Base-by-base conservation (phyloP, 768 basidiomycete genomes). In the Boletus edulis region DNA sequence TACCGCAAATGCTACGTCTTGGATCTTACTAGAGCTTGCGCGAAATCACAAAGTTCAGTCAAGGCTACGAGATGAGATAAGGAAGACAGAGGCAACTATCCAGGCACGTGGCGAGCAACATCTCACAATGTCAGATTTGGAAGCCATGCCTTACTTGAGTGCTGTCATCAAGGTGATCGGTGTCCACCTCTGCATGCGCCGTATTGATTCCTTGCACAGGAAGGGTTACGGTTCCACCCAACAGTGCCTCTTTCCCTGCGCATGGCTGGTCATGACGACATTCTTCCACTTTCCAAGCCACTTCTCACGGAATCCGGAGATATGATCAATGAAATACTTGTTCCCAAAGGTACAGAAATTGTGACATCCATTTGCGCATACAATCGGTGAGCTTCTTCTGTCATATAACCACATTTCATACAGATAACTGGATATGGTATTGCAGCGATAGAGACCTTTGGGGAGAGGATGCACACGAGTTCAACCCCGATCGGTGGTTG, bases 21-120 rank as follows among this genome's bases (percentile, higher is more conserved):
- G 84, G 84, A 77, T 78, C 4, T 68, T 90, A 3, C 73, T 84
- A 48, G 82, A 85, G 59, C 74, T 91, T 12, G 78, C 83, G 1
- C 76, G 73, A 32, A 70, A 84, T 55, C 83, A 80, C 0, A 72
- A 80, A 17, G 67, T 81, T 13, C 89, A 91, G 64, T 70, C 69
- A 2, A 78, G 75, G 49, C 78, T 92, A 14, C 81, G 89, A 17
- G 73, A 47, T 11, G 61, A 62, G 34, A 62, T 62, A 43, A 52
- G 54, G 39, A 50, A 47, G 38, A 55, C 38, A 4, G 20, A 34
- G 9, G 42, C 51, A 0, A 10, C 18, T 32, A 35, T 43, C 12
- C 39, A 20, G 12, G 35, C 55, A 12, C 53, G 49, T 6, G 24
- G 48, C 8, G 45, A 60, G 37, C 12, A 53, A 37, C 51, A 48